These are phyloP conservation scores for Epichloe hybrida DNA, from an alignment of 2,329 filamentous ascomycete species.

Conservation along the genomic window DNA sequence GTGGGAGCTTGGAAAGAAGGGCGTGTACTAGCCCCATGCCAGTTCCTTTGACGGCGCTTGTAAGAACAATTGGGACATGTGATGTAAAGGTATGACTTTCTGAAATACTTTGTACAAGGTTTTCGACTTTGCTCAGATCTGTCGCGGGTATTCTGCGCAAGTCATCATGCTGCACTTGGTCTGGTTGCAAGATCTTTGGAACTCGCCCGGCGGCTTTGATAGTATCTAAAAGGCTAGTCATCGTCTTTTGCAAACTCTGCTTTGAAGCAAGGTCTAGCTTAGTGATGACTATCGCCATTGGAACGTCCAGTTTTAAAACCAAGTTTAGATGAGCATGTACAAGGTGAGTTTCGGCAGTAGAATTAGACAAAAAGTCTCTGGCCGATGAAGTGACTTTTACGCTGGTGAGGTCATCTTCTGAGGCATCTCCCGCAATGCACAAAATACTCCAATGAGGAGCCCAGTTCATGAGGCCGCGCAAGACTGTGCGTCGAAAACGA, in stretches of 20 bases:
- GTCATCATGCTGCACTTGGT: conserved; percentile 33
- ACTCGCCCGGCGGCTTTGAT: conserved; percentile 63
- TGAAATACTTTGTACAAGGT: conserved; percentile 37
- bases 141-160: conserved; percentile 41
- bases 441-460: conserved; percentile 86
- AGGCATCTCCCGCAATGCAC: conserved; percentile 71
- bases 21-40: conserved; percentile 76
- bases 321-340: conserved; percentile 71
- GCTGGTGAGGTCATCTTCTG: conserved; percentile 26
- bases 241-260: conserved; percentile 50
- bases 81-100: conserved; percentile 27
- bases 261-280: conserved; percentile 82
- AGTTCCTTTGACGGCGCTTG: conserved; percentile 72
- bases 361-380: conserved; percentile 36
- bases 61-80: conserved; percentile 73
- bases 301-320: conserved; percentile 66
- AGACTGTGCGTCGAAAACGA: conserved; percentile 74
- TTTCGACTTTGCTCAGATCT: conserved; percentile 45
- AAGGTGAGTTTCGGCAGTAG: conserved; percentile 50
- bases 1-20: conserved; percentile 61
- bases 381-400: conserved; percentile 32
- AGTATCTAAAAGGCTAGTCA: conserved; percentile 60
- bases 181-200: conserved; percentile 57
- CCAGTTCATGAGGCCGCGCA: conserved; percentile 88
- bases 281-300: conserved; percentile 72